These are phyloP conservation scores for Hippophae rhamnoides DNA, from an alignment of 306 rosid species.

Conservation along the genomic window DNA sequence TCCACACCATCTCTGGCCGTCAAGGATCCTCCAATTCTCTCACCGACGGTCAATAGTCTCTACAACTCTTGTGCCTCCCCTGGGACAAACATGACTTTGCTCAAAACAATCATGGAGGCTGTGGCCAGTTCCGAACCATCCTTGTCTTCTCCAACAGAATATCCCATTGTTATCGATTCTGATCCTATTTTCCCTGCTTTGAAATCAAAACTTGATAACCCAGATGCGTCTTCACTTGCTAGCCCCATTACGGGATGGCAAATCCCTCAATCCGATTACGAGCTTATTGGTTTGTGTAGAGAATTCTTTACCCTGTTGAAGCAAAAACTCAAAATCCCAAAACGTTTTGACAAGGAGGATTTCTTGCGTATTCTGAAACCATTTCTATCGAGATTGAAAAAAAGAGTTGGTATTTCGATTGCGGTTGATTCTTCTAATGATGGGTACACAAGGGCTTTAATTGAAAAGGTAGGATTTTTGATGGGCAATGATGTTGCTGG, in stretches of 20 bases:
- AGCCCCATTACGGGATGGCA: constrained; percentile 54
- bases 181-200: constrained; percentile 39
- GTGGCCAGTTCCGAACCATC: constrained; percentile 25
- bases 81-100: constrained; percentile 40
- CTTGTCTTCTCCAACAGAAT: constrained; percentile 25
- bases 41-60: too few species aligned
- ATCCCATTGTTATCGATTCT: constrained; percentile 61
- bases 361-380: constrained; percentile 37
- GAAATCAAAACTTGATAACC: constrained; percentile 31
- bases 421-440: constrained; percentile 23
- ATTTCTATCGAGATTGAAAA: constrained; percentile 43
- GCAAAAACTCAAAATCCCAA: constrained; percentile 29
- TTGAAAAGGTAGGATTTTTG: constrained; percentile 36
- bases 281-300: constrained; percentile 42
- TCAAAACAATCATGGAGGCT: constrained; percentile 52
- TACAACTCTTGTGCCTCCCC: too few species aligned
- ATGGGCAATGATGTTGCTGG: constrained; percentile 44
- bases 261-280: constrained; percentile 38
- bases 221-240: constrained; percentile 25
- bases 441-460: constrained; percentile 29
- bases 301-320: constrained; percentile 37
- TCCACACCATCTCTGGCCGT: too few species aligned
- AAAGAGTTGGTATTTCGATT: constrained; percentile 30
- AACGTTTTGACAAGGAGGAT: constrained; percentile 32
- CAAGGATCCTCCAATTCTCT: too few species aligned